Percentiles rank a stretch among this genome's conserved stretches.
Conservation (phyloP, 106 monocot species). For the Dioscorea alata region DNA sequence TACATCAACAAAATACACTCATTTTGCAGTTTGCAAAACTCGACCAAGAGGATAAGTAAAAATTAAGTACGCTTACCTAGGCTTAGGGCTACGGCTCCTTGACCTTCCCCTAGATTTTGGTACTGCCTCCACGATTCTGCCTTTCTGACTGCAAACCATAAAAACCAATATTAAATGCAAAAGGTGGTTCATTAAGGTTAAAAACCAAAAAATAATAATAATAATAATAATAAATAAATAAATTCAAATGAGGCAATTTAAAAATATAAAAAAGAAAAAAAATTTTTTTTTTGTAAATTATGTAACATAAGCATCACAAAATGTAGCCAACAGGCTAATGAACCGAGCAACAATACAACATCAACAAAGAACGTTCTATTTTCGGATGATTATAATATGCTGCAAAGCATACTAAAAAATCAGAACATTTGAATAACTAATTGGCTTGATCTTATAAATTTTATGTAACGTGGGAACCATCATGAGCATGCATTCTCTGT, state of each 20-base stretch:
- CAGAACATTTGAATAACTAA: no score
- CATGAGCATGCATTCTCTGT: no score
- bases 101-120: slow-evolving; percentile 11
- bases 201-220: not conserved
- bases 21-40: not conserved
- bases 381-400: not conserved
- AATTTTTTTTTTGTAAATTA: not conserved
- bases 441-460: no score
- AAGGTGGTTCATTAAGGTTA: not conserved
- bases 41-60: no score
- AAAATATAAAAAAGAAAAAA: not conserved
- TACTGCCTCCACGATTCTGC: slow-evolving; percentile 6
- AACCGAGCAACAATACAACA: not conserved
- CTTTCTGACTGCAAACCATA: slow-evolving; percentile 7
- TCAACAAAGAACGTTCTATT: not conserved
- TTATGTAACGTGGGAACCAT: no score
- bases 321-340: not conserved
- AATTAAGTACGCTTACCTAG: not conserved
- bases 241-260: not conserved
- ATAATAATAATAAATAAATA: no score
- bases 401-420: no score
- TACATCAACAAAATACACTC: not conserved
- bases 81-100: slow-evolving; percentile 13
- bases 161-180: not conserved
- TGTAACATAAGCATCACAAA: not conserved